Base-by-base conservation (phyloP, 176 grass and related monocot genomes). In the Areca catechu region DNA sequence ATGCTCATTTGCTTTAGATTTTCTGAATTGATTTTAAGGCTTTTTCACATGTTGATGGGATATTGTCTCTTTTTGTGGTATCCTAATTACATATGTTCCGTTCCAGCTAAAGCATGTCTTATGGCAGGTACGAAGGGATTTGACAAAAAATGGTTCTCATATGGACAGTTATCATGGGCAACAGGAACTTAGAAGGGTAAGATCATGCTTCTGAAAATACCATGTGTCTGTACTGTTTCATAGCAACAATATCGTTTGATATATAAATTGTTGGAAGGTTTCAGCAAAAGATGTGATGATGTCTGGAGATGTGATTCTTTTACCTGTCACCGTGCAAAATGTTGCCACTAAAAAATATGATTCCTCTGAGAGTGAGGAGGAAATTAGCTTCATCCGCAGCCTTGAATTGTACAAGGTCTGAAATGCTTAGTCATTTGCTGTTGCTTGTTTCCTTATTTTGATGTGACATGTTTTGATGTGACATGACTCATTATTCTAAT, bases 331-430 rank as follows among this genome's bases (percentile, higher is more conserved):
- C 63, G 55, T 74, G 53, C 75, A 74, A 71, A 69, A 96, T 30
- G 48, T 61, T 61, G 51, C 68, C 63, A 23, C 52, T 53, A 70
- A 79, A 61, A 90, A 75, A 68, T 62, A 67, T 61, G 76, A 75
- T 57, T 73, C 72, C 49, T 77, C 70, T 58, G 71, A 67, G 61
- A 67, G 74, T 68, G 82, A 66, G 56, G 71, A 84, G 56, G 77
- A 84, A 49, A 95, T 76, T 53, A 70, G 78, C 57, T 95, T 90
- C 73, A 62, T 95, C 28, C 91, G 61, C 49, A 65, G 67, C 71
- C 70, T 95, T 55, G 91, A 86, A 61, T 70, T 95, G 56, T 86
- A 95, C 67, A 86, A 82, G 91, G 91, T 95, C 28, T 53, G 54
- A 5, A 65, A 60, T 67, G 3, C 49, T 9, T 48, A 62, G 51